Percentiles rank a stretch among this genome's conserved stretches.
Evolutionary conservation across 1,284 basidiomycete species (phyloP).

Genomic region (Fistulinella cinereoalba): DNA sequence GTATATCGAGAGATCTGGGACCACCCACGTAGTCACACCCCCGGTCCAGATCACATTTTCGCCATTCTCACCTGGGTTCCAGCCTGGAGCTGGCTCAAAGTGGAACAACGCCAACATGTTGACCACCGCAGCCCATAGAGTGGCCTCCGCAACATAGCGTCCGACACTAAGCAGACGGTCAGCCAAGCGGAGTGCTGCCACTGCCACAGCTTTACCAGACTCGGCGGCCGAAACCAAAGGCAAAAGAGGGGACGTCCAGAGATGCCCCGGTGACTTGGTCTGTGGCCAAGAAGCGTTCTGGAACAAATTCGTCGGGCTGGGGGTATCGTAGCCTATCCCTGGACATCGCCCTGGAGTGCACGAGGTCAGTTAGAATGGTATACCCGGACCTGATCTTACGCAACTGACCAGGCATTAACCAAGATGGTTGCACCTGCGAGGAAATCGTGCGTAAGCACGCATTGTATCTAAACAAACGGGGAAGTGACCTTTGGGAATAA

Average conservation of each 20-base stretch:
- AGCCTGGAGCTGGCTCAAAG: slow-evolving; percentile 11
- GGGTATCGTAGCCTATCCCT: slow-evolving; percentile 31
- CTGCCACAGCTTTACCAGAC: too few species aligned
- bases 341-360: slow-evolving; percentile 28
- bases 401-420: slow-evolving; percentile 25
- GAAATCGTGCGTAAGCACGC: background rate
- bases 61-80: slow-evolving; percentile 22
- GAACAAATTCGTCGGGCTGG: slow-evolving; percentile 26
- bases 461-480: background rate
- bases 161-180: too few species aligned
- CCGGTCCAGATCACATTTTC: slow-evolving; percentile 20
- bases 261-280: slow-evolving; percentile 20
- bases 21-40: slow-evolving; percentile 27
- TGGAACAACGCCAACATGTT: slow-evolving; percentile 22
- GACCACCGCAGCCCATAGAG: slow-evolving; percentile 25
- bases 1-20: too few species aligned
- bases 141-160: slow-evolving; percentile 39
- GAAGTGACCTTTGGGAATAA: slow-evolving; percentile 32
- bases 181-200: too few species aligned
- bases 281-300: slow-evolving; percentile 28
- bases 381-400: background rate
- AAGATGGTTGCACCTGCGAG: slow-evolving; percentile 27
- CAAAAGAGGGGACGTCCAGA: slow-evolving; percentile 21
- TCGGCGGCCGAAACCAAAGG: slow-evolving; percentile 28
- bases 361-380: slow-evolving; percentile 5